Conservation (phyloP, 192 early-diverging fungal genomes). For the Coemansia sp. region DNA sequence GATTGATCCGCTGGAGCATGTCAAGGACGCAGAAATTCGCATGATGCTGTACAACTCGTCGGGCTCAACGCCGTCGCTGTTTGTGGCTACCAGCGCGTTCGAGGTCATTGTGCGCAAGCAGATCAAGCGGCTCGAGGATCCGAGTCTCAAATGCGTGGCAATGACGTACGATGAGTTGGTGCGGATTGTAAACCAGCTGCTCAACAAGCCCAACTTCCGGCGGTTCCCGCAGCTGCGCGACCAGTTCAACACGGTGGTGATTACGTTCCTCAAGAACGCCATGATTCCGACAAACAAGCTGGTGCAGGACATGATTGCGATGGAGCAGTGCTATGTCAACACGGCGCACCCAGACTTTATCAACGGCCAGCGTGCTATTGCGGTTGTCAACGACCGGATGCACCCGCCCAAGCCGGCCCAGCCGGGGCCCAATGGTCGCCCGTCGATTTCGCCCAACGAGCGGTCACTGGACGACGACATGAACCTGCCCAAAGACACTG, state of each 20-base stretch:
- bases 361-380: constrained; percentile 93
- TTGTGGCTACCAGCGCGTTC: constrained; percentile 97
- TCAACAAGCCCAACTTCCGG: constrained; percentile 91
- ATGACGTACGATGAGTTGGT: constrained; percentile 99
- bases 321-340: constrained; percentile 97
- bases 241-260: constrained; percentile 88
- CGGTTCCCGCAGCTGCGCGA: constrained; percentile 95
- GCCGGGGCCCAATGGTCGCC: constrained; percentile 23
- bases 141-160: constrained; percentile 89
- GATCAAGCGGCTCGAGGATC: constrained; percentile 97
- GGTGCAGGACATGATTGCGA: constrained; percentile 84
- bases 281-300: constrained; percentile 92
- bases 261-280: constrained; percentile 90
- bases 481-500: constrained; percentile 60
- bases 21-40: constrained; percentile 98
- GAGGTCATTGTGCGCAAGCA: constrained; percentile 98
- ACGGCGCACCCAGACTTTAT: constrained; percentile 99
- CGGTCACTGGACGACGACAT: constrained; percentile 59
- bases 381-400: constrained; percentile 84
- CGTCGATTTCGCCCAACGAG: constrained; percentile 39
- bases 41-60: constrained; percentile 98
- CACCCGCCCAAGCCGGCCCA: constrained; percentile 63
- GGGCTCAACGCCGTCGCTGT: constrained; percentile 94
- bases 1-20: constrained; percentile 98
- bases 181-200: constrained; percentile 87